Percentiles rank a stretch among this genome's conserved stretches.
Evolutionary conservation across 192 early-diverging fungal species (phyloP).

Genomic region (Dissophora ornata): DNA sequence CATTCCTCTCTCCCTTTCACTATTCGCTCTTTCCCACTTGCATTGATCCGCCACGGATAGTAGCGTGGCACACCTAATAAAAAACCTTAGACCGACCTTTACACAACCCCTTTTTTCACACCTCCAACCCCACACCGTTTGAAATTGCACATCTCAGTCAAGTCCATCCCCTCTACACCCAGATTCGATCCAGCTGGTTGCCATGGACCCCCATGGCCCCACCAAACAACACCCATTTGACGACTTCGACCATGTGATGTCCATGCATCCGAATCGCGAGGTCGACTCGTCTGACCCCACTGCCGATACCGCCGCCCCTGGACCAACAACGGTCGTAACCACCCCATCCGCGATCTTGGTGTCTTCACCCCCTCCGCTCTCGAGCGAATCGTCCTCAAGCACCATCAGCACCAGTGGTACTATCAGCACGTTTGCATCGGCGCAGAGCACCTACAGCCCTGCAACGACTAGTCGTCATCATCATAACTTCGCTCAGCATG

Average conservation of each 20-base stretch:
- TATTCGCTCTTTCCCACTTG: no score
- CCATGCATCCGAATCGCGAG: slow-evolving; percentile 5
- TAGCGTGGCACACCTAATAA: no score
- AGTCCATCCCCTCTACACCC: no score
- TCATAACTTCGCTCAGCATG: slow-evolving; percentile 7
- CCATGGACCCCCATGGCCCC: slow-evolving; percentile 35
- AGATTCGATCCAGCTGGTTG: not conserved
- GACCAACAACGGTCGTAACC: no score
- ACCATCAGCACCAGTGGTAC: not conserved
- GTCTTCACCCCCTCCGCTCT: not conserved
- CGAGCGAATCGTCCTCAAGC: slow-evolving; percentile 3
- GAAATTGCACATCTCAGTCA: no score
- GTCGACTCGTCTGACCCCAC: no score
- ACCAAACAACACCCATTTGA: slow-evolving; percentile 31
- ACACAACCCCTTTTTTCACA: no score
- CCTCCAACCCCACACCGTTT: no score
- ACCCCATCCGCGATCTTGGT: not conserved
- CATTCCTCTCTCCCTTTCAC: no score
- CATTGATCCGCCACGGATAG: no score
- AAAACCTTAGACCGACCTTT: no score
- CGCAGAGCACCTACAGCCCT: slow-evolving; percentile 2
- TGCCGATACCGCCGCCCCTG: no score
- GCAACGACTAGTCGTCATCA: slow-evolving; percentile 13
- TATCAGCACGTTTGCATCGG: not conserved
- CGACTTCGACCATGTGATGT: slow-evolving; percentile 37